These are phyloP conservation scores for Senna siamea DNA, from an alignment of 306 rosid genomes.

Conservation along the genomic window DNA sequence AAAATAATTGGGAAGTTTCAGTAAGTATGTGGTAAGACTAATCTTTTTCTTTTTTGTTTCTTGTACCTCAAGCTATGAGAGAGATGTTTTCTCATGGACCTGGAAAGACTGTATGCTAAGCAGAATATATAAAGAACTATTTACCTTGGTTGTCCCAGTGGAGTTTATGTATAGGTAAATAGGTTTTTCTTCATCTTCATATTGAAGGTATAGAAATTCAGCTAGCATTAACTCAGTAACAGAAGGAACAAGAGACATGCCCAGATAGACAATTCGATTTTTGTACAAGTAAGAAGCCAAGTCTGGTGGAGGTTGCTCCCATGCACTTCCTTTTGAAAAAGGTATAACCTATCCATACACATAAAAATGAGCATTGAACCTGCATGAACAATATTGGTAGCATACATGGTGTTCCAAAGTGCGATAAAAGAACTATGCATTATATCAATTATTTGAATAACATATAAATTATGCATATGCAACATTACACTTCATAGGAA, in stretches of 20 bases:
- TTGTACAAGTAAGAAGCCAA: constrained; percentile 90
- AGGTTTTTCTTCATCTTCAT: constrained; percentile 78
- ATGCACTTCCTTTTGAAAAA: constrained; percentile 78
- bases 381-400: constrained; percentile 31
- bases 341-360: constrained; percentile 84
- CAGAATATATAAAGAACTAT: constrained; percentile 23
- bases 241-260: constrained; percentile 92
- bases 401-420: constrained; percentile 1
- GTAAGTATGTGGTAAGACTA: background rate
- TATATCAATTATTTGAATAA: background rate
- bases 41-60: background rate
- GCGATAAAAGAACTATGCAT: constrained; percentile 11
- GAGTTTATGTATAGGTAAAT: constrained; percentile 90
- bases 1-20: background rate
- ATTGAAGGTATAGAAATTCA: constrained; percentile 90
- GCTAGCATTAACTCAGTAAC: constrained; percentile 94
- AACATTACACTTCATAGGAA: constrained; percentile 14
- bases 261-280: constrained; percentile 90
- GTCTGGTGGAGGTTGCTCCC: constrained; percentile 99
- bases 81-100: constrained; percentile 4
- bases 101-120: constrained; percentile 14
- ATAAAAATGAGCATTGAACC: constrained; percentile 8
- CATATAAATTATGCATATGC: constrained; percentile 2
- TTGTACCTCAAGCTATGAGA: background rate
- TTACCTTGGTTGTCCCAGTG: constrained; percentile 94